Base-by-base conservation (phyloP, 139 green algal species). In the Tetratostichococcus sp. region DNA sequence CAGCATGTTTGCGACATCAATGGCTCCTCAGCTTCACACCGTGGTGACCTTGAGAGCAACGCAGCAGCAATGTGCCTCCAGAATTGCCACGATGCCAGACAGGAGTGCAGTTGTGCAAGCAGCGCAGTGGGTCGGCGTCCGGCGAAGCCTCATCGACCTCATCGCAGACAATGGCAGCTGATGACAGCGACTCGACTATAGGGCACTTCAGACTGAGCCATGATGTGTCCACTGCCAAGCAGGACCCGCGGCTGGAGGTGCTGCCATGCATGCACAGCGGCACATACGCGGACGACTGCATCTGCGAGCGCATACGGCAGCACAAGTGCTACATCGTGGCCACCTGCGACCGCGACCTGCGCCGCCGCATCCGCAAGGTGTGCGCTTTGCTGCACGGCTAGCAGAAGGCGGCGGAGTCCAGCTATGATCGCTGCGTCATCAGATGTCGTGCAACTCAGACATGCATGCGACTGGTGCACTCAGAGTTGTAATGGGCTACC, bases 241-340 rank as follows among this genome's bases (percentile, higher is more conserved):
- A 97, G 89, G 92, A 99, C 76, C 92, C 93, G 0, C 85, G 91
- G 0, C 85, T 98, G 17, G 89, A 97, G 83, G 85, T 91, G 58
- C 83, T 99, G 68, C 96, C 96, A 2, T 98, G 94, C 90, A 92
- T 82, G 0, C 96, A 99, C 83, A 93, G 91, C 70, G 96, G 96
- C 75, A 99, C 95, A 0, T 99, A 99, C 72, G 96, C 96, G 19
- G 96, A 99, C 81, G 96, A 99, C 83, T 98, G 94, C 86, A 87
- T 99, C 17, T 96, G 94, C 74, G 88, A 99, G 69, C 83, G 94
- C 14, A 93, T 98, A 68, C 85, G 73, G 79, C 89, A 96, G 83
- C 96, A 99, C 86, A 92, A 93, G 70, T 99, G 96, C 85, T 99
- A 99, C 84, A 98, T 99, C 31, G 96, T 99, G 43, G 96, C 96